These are phyloP conservation scores for Nakazawaea holstii DNA, from an alignment of 805 yeast genomes.

Conservation along the genomic window DNA sequence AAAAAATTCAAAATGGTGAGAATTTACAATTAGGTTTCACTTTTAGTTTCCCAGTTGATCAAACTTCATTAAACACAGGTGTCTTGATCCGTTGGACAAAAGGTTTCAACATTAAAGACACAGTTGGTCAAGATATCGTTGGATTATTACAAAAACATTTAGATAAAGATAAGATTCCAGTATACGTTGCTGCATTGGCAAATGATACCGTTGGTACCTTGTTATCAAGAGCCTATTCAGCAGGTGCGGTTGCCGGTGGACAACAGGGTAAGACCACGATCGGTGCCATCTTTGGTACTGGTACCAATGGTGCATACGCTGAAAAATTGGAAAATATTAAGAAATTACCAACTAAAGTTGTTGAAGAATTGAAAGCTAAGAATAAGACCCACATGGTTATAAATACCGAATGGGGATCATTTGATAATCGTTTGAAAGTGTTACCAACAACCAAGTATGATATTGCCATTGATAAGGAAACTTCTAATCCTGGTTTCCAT, in stretches of 20 bases:
- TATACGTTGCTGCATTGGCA: constrained; percentile 79
- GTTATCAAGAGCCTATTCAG: constrained; percentile 79
- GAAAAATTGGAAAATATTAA: constrained; percentile 71
- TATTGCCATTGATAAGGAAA: constrained; percentile 56
- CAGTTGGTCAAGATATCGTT: constrained; percentile 82
- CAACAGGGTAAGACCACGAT: constrained; percentile 71
- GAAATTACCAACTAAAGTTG: constrained; percentile 54
- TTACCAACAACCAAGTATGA: constrained; percentile 82
- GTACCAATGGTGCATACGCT: constrained; percentile 93
- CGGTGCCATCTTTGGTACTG: constrained; percentile 95
- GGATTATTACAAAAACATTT: constrained; percentile 63
- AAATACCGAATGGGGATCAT: constrained; percentile 98
- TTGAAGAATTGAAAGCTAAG: constrained; percentile 29
- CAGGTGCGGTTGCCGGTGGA: constrained; percentile 45
- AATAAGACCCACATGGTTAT: constrained; percentile 73
- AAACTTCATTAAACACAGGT: constrained; percentile 75
- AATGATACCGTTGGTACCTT: constrained; percentile 96
- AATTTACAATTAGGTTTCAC: constrained; percentile 82
- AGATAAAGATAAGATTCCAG: constrained; percentile 54
- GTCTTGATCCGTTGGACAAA: constrained; percentile 92
- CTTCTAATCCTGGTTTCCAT: constrained; percentile 83
- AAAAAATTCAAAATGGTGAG: constrained; percentile 19
- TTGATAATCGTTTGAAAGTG: constrained; percentile 73
- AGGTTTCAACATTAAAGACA: constrained; percentile 84
- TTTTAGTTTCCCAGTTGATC: constrained; percentile 89